Evolutionary conservation across 495 filamentous ascomycete genomes (phyloP), one percentile per base, ranked within the genome.

Genomic region (Neurospora africana): DNA sequence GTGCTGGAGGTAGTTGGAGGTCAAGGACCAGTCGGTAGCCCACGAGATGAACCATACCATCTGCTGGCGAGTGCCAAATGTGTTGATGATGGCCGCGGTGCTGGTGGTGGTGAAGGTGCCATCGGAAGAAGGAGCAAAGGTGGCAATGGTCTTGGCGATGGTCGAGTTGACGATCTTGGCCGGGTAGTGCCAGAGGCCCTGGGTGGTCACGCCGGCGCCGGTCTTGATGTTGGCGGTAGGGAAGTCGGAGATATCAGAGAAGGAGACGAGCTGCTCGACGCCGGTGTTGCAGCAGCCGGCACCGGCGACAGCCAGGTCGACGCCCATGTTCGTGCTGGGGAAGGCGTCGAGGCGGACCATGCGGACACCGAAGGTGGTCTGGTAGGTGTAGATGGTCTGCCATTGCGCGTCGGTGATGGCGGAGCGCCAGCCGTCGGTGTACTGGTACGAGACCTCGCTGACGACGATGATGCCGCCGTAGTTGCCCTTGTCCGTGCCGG

Each of bases 61-160:
- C 77, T 90, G 86, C 79, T 90, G 81, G 68, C 87, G 82, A 35
- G 85, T 85, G 65, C 78, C 78, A 71, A 89, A 85, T 73, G 85
- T 82, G 79, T 89, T 90, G 79, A 90, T 89, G 44, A 90, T 86
- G 15, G 82, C 88, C 68, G 88, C 88, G n/a, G 81, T 85, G n/a
- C 80, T 79, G 30, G 58, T 69, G 27, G 47, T 69, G 13, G 76
- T 44, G 38, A 77, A 78, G 10, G 67, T 69, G 41, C 36, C 78
- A 70, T 65, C 78, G 74, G 36, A 81, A 76, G 70, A 73, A 15
- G 74, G 72, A 27, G 77, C 83, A 78, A 90, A 90, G 8, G 78
- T 73, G 6, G 87, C 87, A 76, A 90, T 84, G 67, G 84, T 71
- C 75, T 84, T 85, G 41, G 88, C 87, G 11, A 84, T 85, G 27